phyloP scores from a whole-genome alignment of 2,329 filamentous ascomycete species.

The Rhynchosporium secalis region DNA sequence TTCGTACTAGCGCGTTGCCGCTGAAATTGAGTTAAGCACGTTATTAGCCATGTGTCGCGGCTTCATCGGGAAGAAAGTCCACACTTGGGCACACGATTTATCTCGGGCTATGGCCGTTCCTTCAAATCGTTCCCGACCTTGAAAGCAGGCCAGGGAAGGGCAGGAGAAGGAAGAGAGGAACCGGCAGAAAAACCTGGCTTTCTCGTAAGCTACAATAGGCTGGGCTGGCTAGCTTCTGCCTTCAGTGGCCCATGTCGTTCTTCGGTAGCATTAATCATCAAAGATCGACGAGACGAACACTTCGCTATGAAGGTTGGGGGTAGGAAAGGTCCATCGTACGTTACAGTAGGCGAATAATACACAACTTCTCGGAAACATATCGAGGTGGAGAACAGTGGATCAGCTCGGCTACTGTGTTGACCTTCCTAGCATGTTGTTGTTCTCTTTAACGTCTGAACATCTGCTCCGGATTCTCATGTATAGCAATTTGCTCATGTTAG shows the following conservation, averaged over 20 bases:
- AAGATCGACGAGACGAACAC: constrained; percentile 11
- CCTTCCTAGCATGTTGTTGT: constrained; percentile 3
- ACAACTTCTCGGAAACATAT: constrained; percentile 14
- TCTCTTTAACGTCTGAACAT: background rate
- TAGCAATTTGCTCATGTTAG: background rate
- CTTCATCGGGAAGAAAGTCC: constrained; percentile 20
- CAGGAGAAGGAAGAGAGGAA: background rate
- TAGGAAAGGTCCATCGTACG: too few relatives aligned
- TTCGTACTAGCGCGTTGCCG: background rate
- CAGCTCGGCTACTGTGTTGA: constrained; percentile 13
- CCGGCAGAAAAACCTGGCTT: constrained; percentile 6
- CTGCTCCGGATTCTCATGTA: background rate
- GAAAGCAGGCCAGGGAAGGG: constrained; percentile 18
- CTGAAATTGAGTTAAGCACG: constrained; percentile 16
- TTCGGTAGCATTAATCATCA: constrained; percentile 19
- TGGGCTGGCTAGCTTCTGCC: background rate
- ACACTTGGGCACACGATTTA: constrained; percentile 22
- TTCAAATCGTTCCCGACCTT: constrained; percentile 12
- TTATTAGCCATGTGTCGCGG: constrained; percentile 29
- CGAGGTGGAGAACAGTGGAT: constrained; percentile 14
- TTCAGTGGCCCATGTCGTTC: constrained; percentile 21
- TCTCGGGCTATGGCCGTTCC: constrained; percentile 21
- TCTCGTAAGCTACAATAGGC: background rate
- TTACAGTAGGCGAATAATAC: too few relatives aligned
- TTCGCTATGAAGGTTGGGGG: constrained; percentile 17